Conservation (phyloP, 805 yeast genomes). For the Lipomyces mesembrius region DNA sequence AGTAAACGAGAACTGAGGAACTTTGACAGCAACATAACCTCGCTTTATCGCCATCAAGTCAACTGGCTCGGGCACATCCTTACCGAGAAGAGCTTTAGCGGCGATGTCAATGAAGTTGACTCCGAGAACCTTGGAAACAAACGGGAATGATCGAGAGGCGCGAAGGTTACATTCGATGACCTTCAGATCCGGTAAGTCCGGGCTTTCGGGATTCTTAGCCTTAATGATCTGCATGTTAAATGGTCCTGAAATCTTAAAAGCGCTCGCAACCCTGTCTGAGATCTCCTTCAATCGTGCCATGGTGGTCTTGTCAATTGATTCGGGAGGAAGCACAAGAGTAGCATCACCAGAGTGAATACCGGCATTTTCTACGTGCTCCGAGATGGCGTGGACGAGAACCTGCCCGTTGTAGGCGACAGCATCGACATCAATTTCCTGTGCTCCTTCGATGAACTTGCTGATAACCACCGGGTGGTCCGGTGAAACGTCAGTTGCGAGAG, state of each 20-base stretch:
- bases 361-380: constrained; percentile 98
- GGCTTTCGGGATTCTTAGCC: constrained; percentile 64
- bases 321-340: constrained; percentile 92
- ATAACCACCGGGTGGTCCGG: constrained; percentile 97
- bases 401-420: constrained; percentile 91
- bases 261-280: constrained; percentile 90
- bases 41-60: constrained; percentile 76
- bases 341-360: constrained; percentile 99
- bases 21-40: constrained; percentile 92
- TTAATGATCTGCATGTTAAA: constrained; percentile 97
- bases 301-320: constrained; percentile 65
- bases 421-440: constrained; percentile 96
- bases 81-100: constrained; percentile 78
- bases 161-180: constrained; percentile 98
- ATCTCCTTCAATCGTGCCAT: constrained; percentile 79
- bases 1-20: constrained; percentile 97
- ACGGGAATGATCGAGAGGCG: constrained; percentile 99
- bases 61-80: constrained; percentile 72
- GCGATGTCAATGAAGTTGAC: constrained; percentile 94
- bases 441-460: constrained; percentile 93
- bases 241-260: constrained; percentile 97
- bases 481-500: constrained; percentile 88
- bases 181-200: constrained; percentile 69
- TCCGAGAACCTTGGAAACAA: constrained; percentile 96
- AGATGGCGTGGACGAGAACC: constrained; percentile 90